Evolutionary conservation across 1,284 basidiomycete genomes (phyloP), one percentile per base, ranked within the genome.

Genomic region (Trametes sp.): DNA sequence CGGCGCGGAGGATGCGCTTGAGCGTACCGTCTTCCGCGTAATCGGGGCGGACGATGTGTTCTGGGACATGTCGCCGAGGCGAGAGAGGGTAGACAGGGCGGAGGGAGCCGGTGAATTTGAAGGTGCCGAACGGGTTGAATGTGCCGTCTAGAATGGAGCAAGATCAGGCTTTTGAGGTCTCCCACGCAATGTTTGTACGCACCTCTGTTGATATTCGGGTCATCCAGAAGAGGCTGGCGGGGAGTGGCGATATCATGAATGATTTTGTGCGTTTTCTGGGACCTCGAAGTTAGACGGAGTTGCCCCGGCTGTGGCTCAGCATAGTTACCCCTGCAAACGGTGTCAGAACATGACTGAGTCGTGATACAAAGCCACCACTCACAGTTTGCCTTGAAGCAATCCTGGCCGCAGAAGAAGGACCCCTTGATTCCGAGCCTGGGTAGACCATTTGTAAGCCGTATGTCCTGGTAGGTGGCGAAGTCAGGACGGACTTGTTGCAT

Each of bases 301-400:
- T 14, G 1, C 7, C 10, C 16, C 13, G 7, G 11, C 24, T 14
- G 13, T 28, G 45, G 7, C n/a, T 26, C 13, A 16, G 24, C 1
- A 26, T 26, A 46, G 23, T 46, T 77, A 83, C 86, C 85, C 82
- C 85, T 87, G 64, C 24, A 14, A 14, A 16, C 9, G 13, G 26
- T 26, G 14, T 46, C 28, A 46, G 45, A 14, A 13, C 13, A 13
- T 7, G n/a, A 24, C 21, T 11, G 11, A 1, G 6, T 26, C 23
- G 45, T 9, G 28, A 26, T 6, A 11, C 4, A 4, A 46, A 10
- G 1, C 5, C 13, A 16, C 24, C 45, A 81, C 90, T 80, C 75
- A 93, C 93, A 94, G 74, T 84, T 87, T 51, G 86, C 81, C 75
- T 94, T 95, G 83, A 95, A 94, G 78, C 93, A 95, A 61, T 91